Conservation (phyloP, 208 protist species). For the Novymonas esmeraldas region DNA sequence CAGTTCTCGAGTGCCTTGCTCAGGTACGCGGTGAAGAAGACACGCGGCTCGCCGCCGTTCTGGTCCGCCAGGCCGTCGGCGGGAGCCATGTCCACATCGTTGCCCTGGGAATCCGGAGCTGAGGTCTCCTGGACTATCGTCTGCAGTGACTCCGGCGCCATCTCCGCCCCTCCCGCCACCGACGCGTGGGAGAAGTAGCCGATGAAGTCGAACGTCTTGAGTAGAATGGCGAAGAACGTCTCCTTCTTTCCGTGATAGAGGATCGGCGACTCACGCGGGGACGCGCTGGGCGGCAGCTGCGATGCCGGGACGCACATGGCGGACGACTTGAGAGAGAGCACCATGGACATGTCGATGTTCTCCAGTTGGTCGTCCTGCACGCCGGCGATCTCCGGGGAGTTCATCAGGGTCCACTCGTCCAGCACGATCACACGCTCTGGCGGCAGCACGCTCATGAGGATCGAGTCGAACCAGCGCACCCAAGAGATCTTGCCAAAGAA, state of each 20-base stretch:
- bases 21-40: conserved; percentile 58
- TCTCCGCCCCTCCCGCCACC: conserved; percentile 23
- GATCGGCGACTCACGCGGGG: conserved; percentile 29
- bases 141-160: conserved; percentile 14
- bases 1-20: conserved; percentile 52
- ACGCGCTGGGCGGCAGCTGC: conserved; percentile 22
- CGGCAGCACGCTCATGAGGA: conserved; percentile 50
- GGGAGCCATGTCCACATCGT: conserved; percentile 8
- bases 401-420: conserved; percentile 77
- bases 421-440: conserved; percentile 60
- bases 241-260: conserved; percentile 70
- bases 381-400: conserved; percentile 31
- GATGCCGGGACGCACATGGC: conserved; percentile 32
- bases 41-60: conserved; percentile 14
- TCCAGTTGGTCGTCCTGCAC: conserved; percentile 47
- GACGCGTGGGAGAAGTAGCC: conserved; percentile 87
- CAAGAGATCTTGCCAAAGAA: conserved; percentile 67
- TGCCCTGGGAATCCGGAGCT: conserved; percentile 12
- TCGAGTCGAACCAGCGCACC: conserved; percentile 81
- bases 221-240: conserved; percentile 80
- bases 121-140: conserved; percentile 13
- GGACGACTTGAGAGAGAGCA: conserved; percentile 48
- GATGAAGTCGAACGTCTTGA: conserved; percentile 90
- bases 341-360: conserved; percentile 58
- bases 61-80: conserved; percentile 9